Evolutionary conservation across 192 early-diverging fungal genomes (phyloP).

Genomic region (Backusella parvicylindrica): DNA sequence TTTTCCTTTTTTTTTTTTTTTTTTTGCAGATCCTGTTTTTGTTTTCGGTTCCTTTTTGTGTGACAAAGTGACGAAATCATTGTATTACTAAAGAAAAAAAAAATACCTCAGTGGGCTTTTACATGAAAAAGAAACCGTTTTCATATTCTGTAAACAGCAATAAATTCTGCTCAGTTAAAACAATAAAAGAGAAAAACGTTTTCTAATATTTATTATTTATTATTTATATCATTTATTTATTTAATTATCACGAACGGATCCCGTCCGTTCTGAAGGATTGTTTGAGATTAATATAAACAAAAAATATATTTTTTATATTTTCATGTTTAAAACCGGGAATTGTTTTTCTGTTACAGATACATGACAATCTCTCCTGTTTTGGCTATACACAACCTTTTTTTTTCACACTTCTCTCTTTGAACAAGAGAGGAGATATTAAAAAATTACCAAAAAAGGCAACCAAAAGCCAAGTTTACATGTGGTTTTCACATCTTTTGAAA

Average conservation of each 20-base stretch:
- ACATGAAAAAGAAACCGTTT: too few relatives aligned
- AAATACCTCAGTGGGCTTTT: too few relatives aligned
- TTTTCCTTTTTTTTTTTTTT: not conserved
- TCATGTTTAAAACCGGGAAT: not conserved
- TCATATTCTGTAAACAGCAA: too few relatives aligned
- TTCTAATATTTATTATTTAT: too few relatives aligned
- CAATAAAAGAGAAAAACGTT: too few relatives aligned
- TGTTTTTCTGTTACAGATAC: not conserved
- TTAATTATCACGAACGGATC: not conserved
- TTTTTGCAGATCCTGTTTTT: not conserved
- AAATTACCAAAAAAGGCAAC: not conserved
- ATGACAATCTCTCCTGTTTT: not conserved
- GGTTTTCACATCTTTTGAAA: not conserved
- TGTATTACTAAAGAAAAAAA: too few relatives aligned
- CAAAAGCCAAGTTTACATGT: not conserved
- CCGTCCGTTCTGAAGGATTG: not conserved
- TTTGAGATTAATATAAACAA: not conserved
- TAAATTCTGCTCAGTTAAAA: too few relatives aligned
- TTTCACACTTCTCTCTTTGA: not conserved
- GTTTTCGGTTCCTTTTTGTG: too few relatives aligned
- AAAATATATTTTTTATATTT: not conserved
- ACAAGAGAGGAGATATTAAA: not conserved
- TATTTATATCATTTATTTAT: not conserved
- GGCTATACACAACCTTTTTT: not conserved
- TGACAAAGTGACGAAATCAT: too few relatives aligned